Evolutionary conservation across 805 yeast species (phyloP).

Genomic region (Candida taoyuanica): DNA sequence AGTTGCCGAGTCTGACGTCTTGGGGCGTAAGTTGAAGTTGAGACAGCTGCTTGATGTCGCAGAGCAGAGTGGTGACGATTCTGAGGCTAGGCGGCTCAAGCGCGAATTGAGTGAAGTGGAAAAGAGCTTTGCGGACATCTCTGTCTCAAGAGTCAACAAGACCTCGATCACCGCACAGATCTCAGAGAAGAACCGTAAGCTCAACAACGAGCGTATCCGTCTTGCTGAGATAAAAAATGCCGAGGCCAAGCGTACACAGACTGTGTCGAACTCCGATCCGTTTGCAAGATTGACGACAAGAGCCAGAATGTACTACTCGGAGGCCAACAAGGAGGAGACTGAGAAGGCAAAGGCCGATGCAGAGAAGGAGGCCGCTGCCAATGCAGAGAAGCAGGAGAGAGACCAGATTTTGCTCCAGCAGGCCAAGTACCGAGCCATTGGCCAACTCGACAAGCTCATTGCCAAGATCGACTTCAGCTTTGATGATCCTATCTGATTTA

Average conservation of each 20-base stretch:
- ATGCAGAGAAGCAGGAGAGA: constrained; percentile 38
- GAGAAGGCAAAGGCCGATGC: constrained; percentile 47
- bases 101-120: constrained; percentile 33
- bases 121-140: constrained; percentile 32
- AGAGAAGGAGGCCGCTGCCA: constrained; percentile 35
- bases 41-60: constrained; percentile 77
- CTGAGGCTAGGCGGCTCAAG: constrained; percentile 36
- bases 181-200: constrained; percentile 64
- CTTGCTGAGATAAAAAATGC: constrained; percentile 69
- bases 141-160: constrained; percentile 32
- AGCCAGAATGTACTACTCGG: constrained; percentile 73
- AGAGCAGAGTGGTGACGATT: constrained; percentile 39
- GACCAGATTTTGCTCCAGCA: constrained; percentile 42
- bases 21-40: constrained; percentile 65
- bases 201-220: constrained; percentile 72
- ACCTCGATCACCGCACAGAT: constrained; percentile 29
- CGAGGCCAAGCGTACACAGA: constrained; percentile 43
- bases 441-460: constrained; percentile 51
- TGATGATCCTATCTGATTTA: neutral
- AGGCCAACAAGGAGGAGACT: constrained; percentile 49
- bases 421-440: constrained; percentile 54
- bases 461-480: constrained; percentile 37
- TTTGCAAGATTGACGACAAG: constrained; percentile 86
- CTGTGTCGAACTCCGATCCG: constrained; percentile 62
- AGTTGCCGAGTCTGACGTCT: constrained; percentile 65